Evolutionary conservation across 805 yeast species (phyloP).

Genomic region (Pichia rugopelliculosa): DNA sequence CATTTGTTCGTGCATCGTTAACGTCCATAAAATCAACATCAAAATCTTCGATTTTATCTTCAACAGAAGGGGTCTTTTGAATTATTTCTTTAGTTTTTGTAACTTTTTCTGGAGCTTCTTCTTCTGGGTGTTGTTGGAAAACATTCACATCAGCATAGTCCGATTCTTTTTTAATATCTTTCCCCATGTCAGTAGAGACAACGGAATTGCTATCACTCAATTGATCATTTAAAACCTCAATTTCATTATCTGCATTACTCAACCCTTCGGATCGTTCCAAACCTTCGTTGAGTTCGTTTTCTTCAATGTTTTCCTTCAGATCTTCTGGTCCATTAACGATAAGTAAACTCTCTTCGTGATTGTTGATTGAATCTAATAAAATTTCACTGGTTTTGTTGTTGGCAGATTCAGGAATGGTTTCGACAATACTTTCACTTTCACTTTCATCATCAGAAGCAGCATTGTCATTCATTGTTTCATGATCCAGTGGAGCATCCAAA

Average conservation of each 20-base stretch:
- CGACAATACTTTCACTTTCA: no score
- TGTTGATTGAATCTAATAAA: no score
- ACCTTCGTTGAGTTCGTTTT: no score
- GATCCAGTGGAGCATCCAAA: neutral
- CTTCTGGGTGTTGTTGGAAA: neutral
- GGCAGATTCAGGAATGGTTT: no score
- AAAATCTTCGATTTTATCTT: neutral
- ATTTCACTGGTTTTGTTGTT: no score
- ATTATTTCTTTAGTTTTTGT: neutral
- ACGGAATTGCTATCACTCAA: neutral
- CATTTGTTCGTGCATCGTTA: constrained; percentile 1
- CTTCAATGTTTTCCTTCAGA: no score
- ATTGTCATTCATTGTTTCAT: neutral
- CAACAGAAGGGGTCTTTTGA: neutral
- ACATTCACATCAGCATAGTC: neutral
- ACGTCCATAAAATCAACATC: neutral
- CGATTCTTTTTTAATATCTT: neutral
- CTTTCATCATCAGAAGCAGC: neutral
- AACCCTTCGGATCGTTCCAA: no score
- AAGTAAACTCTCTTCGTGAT: no score
- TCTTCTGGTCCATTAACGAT: no score
- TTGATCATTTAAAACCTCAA: no score
- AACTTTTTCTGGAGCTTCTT: neutral
- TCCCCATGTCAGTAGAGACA: neutral
- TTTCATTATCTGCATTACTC: no score